Base-by-base conservation (phyloP, 257 asterid genomes). In the Nicotiana otophora region DNA sequence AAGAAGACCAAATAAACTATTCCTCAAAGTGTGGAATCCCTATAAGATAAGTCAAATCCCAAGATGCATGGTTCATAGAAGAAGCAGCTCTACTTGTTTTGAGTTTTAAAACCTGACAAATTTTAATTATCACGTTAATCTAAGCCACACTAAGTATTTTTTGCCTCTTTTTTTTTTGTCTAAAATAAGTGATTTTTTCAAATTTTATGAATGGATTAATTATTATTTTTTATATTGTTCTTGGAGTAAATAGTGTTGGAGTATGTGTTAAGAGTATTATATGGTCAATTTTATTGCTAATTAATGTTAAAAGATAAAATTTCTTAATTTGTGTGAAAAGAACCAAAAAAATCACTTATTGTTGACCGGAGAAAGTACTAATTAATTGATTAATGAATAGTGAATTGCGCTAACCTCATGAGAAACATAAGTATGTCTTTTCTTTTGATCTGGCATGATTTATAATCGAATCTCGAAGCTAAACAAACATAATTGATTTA, bases 391-490 rank as follows among this genome's bases (percentile, higher is more conserved):
- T 58, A 80, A 75, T 60, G 61, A 66, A 81, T 83, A 34, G 60
- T 82, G 69, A 57, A 77, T 74, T 30, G 42, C 14, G 72, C 60
- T 34, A 70, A 81, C 67, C 83, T 81, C 87, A 83, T 83, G 81
- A 86, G 84, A 80, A 63, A 75, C 88, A 86, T 83, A 79, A 86
- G 86, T 82, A 57, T 89, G 86, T 84, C 85, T 85, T 85, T 86
- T 84, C 77, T 80, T 74, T 86, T 86, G 81, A 64, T 83, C 33
- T 84, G 74, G 57, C 83, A 57, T 55, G 66, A 79, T 55, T 57
- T 82, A 65, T 60, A 83, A 60, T 23, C 34, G 81, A 84, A 83
- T 77, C 57, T 83, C 85, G 20, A 15, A 74, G 74, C 20, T 46
- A 10, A 51, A 12, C 14, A 10, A 51, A 51, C 42, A 85, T 86